Percentiles rank a stretch among this genome's conserved stretches.
These are phyloP conservation scores for Penicillium concentricum DNA, from an alignment of 2,329 filamentous ascomycete species.

Conservation along the genomic window DNA sequence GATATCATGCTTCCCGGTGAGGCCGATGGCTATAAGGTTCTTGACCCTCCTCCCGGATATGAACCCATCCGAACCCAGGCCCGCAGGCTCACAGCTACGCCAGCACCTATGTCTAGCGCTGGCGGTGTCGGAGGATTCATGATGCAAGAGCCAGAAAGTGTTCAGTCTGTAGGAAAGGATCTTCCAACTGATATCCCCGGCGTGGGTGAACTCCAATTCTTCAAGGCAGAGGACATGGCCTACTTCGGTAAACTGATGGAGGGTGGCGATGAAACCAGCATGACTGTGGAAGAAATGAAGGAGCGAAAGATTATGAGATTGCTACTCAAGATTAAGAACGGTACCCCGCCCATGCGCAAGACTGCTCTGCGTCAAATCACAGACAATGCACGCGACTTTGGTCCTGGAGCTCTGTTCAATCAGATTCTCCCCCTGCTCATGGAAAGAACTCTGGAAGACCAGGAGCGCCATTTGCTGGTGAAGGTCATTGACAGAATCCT, in stretches of 20 bases:
- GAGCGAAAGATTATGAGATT: slow-evolving; percentile 98
- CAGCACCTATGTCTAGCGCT: slow-evolving; percentile 61
- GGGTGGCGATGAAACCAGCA: slow-evolving; percentile 82
- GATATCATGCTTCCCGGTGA: slow-evolving; percentile 86
- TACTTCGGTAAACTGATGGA: slow-evolving; percentile 98
- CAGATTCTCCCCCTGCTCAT: slow-evolving; percentile 95
- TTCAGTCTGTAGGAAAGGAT: slow-evolving; percentile 79
- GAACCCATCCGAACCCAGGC: slow-evolving; percentile 76
- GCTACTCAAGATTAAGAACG: slow-evolving; percentile 97
- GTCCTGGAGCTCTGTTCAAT: slow-evolving; percentile 90
- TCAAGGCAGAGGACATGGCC: slow-evolving; percentile 97
- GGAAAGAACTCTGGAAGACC: slow-evolving; percentile 97
- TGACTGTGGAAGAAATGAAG: slow-evolving; percentile 94
- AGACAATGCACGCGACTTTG: slow-evolving; percentile 95
- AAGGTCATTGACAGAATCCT: slow-evolving; percentile 98
- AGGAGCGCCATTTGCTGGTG: slow-evolving; percentile 95
- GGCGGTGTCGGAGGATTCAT: slow-evolving; percentile 77
- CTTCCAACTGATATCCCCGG: slow-evolving; percentile 94
- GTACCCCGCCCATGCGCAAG: slow-evolving; percentile 97
- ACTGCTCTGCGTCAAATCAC: slow-evolving; percentile 95
- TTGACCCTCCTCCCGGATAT: slow-evolving; percentile 89
- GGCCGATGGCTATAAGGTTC: slow-evolving; percentile 73
- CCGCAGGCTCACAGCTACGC: slow-evolving; percentile 71
- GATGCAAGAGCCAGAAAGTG: slow-evolving; percentile 93
- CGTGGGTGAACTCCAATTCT: slow-evolving; percentile 93